Base-by-base conservation (phyloP, 2,329 filamentous ascomycete genomes). In the Sphaerulina vaccinii region DNA sequence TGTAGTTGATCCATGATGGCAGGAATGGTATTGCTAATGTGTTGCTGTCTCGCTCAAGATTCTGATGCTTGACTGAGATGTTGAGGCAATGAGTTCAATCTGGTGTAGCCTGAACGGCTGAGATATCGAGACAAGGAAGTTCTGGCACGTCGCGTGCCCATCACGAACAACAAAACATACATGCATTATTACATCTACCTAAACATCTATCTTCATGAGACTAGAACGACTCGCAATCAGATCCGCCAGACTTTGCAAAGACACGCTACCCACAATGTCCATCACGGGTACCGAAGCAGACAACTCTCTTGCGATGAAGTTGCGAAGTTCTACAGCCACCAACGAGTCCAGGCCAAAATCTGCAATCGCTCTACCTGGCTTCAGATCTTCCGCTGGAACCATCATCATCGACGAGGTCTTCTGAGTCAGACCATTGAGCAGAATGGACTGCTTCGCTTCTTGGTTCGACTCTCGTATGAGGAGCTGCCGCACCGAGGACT, bases 1-100 rank as follows among this genome's bases (percentile, higher is more conserved):
- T 59, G 58, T 43, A 59, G 50, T 18, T 61, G 51, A 41, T 67
- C 65, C 64, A 67, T 67, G 41, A 22, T 39, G 37, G 11, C 15
- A 21, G 13, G 18, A 13, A 19, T 4, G 15, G 19, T 23, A 18
- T 22, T 19, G 16, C 16, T 21, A 29, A 29, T 3, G 27, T 29
- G 13, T 13, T 2, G 27, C 9, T 4, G 27, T 27, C n/a, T n/a
- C n/a, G n/a, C n/a, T 29, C 27, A 29, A 29, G 27, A 32, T 32
- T 32, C 27, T 32, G 27, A 9, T 32, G 27, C 3, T 32, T 13
- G n/a, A n/a, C n/a, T n/a, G n/a, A n/a, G n/a, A n/a, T n/a, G n/a
- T n/a, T n/a, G n/a, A n/a, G n/a, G n/a, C n/a, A n/a, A n/a, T n/a
- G n/a, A n/a, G n/a, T n/a, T n/a, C n/a, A n/a, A n/a, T n/a, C n/a